Base-by-base conservation (phyloP, 805 yeast species). In the Candida sphagnicola region DNA sequence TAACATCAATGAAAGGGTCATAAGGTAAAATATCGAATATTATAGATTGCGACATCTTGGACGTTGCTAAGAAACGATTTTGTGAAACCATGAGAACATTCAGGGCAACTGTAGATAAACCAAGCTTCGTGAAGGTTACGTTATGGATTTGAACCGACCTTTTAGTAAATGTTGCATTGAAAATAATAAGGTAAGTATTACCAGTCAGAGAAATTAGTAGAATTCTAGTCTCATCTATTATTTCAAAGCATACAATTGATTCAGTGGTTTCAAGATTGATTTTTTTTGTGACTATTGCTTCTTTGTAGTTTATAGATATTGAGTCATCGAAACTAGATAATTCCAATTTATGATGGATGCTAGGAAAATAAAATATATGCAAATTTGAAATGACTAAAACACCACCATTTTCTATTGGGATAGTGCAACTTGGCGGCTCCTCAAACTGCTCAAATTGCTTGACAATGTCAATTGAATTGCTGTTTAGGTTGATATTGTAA, bases 121-220 rank as follows among this genome's bases (percentile, higher is more conserved):
- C 68, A 36, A 66, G 43, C 4, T 39, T 43, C 3, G 61, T 41
- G 8, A 61, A 42, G 5, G 48, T 46, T 4, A 64, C 43, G 3
- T 45, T 41, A 2, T 36, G 41, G 12, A 52, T 42, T 5, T 40
- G 29, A n/a, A 39, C 23, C 11, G 17, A 12, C 3, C 18, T 28
- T 5, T 21, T 34, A 2, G 35, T 14, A 17, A 18, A 19, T 8
- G 16, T 14, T 3, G 41, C 25, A 28, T 50, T 48, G 3, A 60
- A 35, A 36, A 50, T 49, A 1, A 65, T 28, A 31, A 65, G 40
- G 18, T 40, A 51, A 1, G 70, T 48, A 30, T 48, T 48, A 6
- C 71, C 72, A 4, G 46, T 40, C 32, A 53, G 59, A 13, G 66
- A 45, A 3, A 60, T 46, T 13, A 61, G 44, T 18, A 66, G 26